Evolutionary conservation across 805 yeast species (phyloP).

Genomic region (Pichia heedii): DNA sequence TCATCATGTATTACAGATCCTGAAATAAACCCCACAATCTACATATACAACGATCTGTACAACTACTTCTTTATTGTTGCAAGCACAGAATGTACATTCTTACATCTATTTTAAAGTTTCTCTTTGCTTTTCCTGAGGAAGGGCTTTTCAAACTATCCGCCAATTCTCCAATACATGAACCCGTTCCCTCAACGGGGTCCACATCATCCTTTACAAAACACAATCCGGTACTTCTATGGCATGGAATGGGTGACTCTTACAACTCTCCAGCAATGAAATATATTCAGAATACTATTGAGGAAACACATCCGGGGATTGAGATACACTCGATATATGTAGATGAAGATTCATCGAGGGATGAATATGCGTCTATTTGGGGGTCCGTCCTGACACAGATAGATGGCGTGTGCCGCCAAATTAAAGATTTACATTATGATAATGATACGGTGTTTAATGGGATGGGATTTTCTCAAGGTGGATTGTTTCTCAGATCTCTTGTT

Average conservation of each 20-base stretch:
- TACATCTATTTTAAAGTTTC: too few species aligned
- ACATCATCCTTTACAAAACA: too few species aligned
- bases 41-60: too few species aligned
- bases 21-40: too few species aligned
- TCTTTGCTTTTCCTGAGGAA: too few species aligned
- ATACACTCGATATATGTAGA: conserved; percentile 49
- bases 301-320: conserved; percentile 39
- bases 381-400: conserved; percentile 47
- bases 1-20: too few species aligned
- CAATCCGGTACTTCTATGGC: conserved; percentile 60
- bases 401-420: conserved; percentile 47
- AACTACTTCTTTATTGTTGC: too few species aligned
- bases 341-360: conserved; percentile 42
- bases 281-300: conserved; percentile 34
- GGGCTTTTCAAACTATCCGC: too few species aligned
- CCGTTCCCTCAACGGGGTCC: not conserved
- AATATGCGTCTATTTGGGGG: conserved; percentile 48
- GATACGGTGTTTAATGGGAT: conserved; percentile 55
- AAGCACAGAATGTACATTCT: too few species aligned
- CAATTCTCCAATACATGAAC: too few species aligned
- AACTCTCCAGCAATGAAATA: conserved; percentile 49
- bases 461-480: conserved; percentile 80
- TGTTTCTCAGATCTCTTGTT: conserved; percentile 59
- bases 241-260: conserved; percentile 73
- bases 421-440: conserved; percentile 25